Evolutionary conservation across 768 basidiomycete species (phyloP).

Genomic region (Termitomyces sp.): DNA sequence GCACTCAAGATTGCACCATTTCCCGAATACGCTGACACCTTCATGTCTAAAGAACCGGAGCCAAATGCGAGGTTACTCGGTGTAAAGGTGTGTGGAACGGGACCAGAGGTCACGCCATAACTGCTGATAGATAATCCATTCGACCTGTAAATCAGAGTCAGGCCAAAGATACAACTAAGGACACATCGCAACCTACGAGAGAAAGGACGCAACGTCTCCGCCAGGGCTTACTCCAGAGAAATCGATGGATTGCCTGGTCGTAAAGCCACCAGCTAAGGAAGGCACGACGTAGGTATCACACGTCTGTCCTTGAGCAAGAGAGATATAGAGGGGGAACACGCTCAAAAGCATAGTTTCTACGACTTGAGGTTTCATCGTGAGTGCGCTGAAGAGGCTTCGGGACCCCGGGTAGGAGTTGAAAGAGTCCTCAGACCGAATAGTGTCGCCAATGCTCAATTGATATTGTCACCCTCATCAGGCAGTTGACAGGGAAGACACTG

Average conservation of each 20-base stretch:
- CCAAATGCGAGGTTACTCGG: slow-evolving; percentile 26
- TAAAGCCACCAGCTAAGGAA: slow-evolving; percentile 24
- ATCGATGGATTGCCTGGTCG: slow-evolving; percentile 19
- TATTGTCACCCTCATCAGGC: background rate
- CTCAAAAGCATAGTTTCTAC: background rate
- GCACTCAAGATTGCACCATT: slow-evolving; percentile 23
- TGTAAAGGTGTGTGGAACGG: slow-evolving; percentile 21
- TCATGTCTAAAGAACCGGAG: slow-evolving; percentile 26
- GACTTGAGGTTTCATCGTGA: background rate
- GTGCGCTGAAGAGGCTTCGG: background rate
- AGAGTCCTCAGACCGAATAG: background rate
- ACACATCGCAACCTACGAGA: slow-evolving; percentile 15
- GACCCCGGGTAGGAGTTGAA: background rate
- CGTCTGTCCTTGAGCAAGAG: slow-evolving; percentile 10
- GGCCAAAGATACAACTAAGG: background rate
- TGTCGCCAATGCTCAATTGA: background rate
- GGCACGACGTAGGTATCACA: slow-evolving; percentile 23
- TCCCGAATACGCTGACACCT: slow-evolving; percentile 27
- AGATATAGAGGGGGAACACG: background rate
- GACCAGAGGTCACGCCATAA: slow-evolving; percentile 16
- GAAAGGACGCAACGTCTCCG: slow-evolving; percentile 16
- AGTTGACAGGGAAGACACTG: background rate
- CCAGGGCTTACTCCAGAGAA: slow-evolving; percentile 20
- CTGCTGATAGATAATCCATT: slow-evolving; percentile 25
- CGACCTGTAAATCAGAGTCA: slow-evolving; percentile 8